These are phyloP conservation scores for Saprolegnia diclina DNA, from an alignment of 352 stramenopile genomes.

Conservation along the genomic window DNA sequence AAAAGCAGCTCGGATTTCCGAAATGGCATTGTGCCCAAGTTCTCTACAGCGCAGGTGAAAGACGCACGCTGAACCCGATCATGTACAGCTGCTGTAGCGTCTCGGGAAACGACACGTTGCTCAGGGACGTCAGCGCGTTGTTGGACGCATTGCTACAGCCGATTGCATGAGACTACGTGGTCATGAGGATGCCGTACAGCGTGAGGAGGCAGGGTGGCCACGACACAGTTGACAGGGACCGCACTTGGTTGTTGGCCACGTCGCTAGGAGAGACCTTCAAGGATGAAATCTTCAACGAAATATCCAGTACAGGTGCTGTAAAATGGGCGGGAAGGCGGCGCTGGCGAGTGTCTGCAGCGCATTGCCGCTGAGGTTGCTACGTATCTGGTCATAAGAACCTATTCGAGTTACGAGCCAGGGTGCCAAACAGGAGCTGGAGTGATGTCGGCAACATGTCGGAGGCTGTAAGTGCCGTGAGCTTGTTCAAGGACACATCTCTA, in stretches of 20 bases:
- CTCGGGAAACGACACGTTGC: background rate
- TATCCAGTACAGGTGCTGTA: background rate
- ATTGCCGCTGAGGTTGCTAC: constrained; percentile 11
- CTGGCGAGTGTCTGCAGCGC: background rate
- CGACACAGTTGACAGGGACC: background rate
- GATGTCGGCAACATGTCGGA: constrained; percentile 2
- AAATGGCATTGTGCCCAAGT: constrained; percentile 8
- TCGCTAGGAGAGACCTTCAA: no score
- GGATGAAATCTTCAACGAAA: no score
- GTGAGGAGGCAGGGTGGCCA: background rate
- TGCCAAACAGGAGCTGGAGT: background rate
- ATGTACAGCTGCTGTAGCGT: constrained; percentile 15
- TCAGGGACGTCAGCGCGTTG: constrained; percentile 5
- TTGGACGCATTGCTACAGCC: background rate
- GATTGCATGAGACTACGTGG: background rate
- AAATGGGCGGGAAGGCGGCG: background rate
- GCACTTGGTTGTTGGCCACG: no score
- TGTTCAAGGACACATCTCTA: constrained; percentile 13
- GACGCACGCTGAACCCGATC: background rate
- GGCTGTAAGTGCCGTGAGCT: background rate
- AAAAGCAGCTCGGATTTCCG: constrained; percentile 8
- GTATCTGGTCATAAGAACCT: background rate
- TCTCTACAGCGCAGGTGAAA: background rate
- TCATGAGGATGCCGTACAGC: background rate
- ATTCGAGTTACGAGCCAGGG: background rate